phyloP scores from a whole-genome alignment of 768 basidiomycete genomes.

The Infundibulicybe gibba region DNA sequence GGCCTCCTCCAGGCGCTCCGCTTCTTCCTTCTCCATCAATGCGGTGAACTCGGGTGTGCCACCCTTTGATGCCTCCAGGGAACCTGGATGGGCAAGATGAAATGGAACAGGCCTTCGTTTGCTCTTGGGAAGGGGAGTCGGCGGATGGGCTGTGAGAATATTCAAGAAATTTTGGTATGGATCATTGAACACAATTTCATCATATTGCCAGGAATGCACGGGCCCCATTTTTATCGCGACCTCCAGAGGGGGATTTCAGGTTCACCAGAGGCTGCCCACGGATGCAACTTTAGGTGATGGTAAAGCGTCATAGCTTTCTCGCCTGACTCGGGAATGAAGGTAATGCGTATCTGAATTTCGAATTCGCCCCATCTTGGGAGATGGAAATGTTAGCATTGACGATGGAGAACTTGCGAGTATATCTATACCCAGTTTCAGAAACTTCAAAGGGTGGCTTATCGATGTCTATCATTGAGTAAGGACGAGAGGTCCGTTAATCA shows the following conservation, averaged over 20 bases:
- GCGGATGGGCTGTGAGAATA: conserved; percentile 76
- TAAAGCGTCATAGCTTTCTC: conserved; percentile 88
- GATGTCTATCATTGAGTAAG: conserved; percentile 48
- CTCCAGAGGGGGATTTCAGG: conserved; percentile 68
- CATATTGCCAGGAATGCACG: conserved; percentile 98
- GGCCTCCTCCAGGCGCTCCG: conserved; percentile 74
- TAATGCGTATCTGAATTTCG: conserved; percentile 89
- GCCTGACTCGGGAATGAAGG: conserved; percentile 83
- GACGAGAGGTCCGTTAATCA: too few species aligned
- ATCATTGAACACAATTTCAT: conserved; percentile 95
- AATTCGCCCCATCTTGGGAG: conserved; percentile 91
- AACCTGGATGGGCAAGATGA: conserved; percentile 58
- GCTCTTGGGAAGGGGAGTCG: conserved; percentile 70
- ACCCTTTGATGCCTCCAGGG: conserved; percentile 62
- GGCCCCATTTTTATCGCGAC: conserved; percentile 66
- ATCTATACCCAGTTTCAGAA: conserved; percentile 82
- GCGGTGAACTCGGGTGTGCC: conserved; percentile 81
- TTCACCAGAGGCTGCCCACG: conserved; percentile 68
- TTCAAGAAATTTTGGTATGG: conserved; percentile 86
- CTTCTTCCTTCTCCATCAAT: conserved; percentile 87
- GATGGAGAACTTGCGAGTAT: conserved; percentile 11
- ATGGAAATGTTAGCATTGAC: not conserved
- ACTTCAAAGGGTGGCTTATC: conserved; percentile 95
- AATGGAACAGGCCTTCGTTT: conserved; percentile 68
- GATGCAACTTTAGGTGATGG: conserved; percentile 95